A percentile compares a stretch with the other conserved stretches of the same genome.
These are phyloP conservation scores for Serendipita sp. DNA, from an alignment of 1,284 basidiomycete genomes.

Conservation along the genomic window DNA sequence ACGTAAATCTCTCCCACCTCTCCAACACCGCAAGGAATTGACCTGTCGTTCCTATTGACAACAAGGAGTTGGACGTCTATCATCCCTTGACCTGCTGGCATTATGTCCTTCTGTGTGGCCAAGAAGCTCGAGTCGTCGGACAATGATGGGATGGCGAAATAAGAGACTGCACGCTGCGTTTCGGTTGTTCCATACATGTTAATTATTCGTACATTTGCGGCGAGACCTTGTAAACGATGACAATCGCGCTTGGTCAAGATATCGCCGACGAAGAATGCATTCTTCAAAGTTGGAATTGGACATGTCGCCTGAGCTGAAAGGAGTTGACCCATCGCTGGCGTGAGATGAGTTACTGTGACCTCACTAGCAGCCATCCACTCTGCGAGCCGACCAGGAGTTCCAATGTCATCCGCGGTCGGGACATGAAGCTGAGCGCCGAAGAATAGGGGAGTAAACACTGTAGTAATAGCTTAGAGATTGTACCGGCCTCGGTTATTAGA, in stretches of 20 bases:
- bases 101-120: slow-evolving; percentile 91
- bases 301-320: slow-evolving; percentile 89
- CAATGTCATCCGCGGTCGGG: slow-evolving; percentile 94
- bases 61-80: slow-evolving; percentile 94
- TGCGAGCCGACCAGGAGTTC: slow-evolving; percentile 89
- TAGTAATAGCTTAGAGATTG: slow-evolving; percentile 9
- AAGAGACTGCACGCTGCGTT: slow-evolving; percentile 96
- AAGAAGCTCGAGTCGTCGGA: slow-evolving; percentile 81
- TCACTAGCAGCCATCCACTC: slow-evolving; percentile 95
- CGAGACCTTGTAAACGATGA: slow-evolving; percentile 84
- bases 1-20: slow-evolving; percentile 99
- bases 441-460: slow-evolving; percentile 98
- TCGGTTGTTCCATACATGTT: slow-evolving; percentile 99
- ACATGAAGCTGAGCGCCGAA: slow-evolving; percentile 93
- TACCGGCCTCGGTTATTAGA: not conserved
- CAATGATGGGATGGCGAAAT: slow-evolving; percentile 86
- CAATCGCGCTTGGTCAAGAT: slow-evolving; percentile 98
- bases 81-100: slow-evolving; percentile 98
- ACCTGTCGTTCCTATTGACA: slow-evolving; percentile 85
- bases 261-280: slow-evolving; percentile 99
- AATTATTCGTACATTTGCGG: slow-evolving; percentile 84
- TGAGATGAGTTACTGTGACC: slow-evolving; percentile 90
- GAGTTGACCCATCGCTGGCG: slow-evolving; percentile 97
- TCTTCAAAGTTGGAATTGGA: slow-evolving; percentile 74
- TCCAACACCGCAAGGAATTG: slow-evolving; percentile 82